Base-by-base conservation (phyloP, 371 early-diverging fungal species). In the Apophysomyces trapeziformis region DNA sequence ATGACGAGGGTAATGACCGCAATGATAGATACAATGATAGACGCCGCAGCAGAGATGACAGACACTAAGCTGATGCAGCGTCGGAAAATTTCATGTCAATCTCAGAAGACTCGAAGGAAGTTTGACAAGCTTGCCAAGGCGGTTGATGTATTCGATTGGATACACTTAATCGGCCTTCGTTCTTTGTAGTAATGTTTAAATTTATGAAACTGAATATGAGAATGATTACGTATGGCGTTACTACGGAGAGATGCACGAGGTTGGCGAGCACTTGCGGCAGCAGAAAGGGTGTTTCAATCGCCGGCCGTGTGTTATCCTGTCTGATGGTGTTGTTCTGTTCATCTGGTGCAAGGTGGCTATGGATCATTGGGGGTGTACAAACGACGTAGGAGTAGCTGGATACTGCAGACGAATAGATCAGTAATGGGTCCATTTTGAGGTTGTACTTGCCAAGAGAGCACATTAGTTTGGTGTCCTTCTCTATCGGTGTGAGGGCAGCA, bases 51-150 rank as follows among this genome's bases (percentile, higher is more conserved):
- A 50, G 54, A 50, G 54, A 50, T 21, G 54, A 50, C 54, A 50
- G 54, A 21, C 54, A 50, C 54, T 50, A 50, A 21, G 54, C 11
- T 50, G 54, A 50, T 50, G 54, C 54, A 50, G 54, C 54, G 54
- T n/a, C 21, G 54, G 21, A 21, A 21, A 45, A 16, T 21, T 50
- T 50, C 54, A 32, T 50, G n/a, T 50, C 54, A 50, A 50, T 50
- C 54, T 50, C 21, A 50, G 32, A 50, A 9, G 21, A 21, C 21
- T 16, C 54, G 54, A 26, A 50, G 21, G 47, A 83, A 85, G 16
- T 74, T 69, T 1, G 82, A 35, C 11, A 89, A 39, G 64, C 87
- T 83, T 1, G 89, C 87, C 5, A 80, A 64, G 0, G 84, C 80
- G 8, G 88, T 88, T 56, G 86, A 37, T 4, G 76, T 35, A 68